Conservation (phyloP, 768 basidiomycete species). For the Postia placenta region DNA sequence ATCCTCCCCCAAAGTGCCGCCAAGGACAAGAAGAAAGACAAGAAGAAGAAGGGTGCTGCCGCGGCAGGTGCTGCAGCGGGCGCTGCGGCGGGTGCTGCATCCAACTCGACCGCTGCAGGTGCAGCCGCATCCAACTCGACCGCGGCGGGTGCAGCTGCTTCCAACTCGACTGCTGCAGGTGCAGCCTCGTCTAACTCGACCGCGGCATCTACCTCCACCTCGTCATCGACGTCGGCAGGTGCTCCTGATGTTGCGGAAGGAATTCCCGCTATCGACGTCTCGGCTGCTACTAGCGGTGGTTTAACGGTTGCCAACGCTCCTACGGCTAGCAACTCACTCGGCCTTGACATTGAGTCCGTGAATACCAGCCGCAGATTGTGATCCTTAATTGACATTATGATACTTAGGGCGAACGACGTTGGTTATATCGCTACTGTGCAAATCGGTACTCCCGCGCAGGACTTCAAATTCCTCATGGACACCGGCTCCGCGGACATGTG, state of each 20-base stretch:
- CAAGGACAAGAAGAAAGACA: slow-evolving; percentile 9
- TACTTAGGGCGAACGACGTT: slow-evolving; percentile 40
- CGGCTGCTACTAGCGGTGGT: slow-evolving; percentile 28
- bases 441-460: slow-evolving; percentile 37
- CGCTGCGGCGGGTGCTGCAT: background rate
- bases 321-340: slow-evolving; percentile 47
- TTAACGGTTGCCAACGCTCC: slow-evolving; percentile 40
- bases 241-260: slow-evolving; percentile 20
- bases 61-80: slow-evolving; percentile 7
- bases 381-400: slow-evolving; percentile 2
- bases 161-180: background rate
- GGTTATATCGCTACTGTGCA: slow-evolving; percentile 43
- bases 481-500: slow-evolving; percentile 42
- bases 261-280: slow-evolving; percentile 29
- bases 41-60: slow-evolving; percentile 2
- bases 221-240: slow-evolving; percentile 10
- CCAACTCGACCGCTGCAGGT: slow-evolving; percentile 1
- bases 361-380: background rate
- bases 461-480: slow-evolving; percentile 41
- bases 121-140: background rate
- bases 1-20: no score
- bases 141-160: slow-evolving; percentile 1
- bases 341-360: slow-evolving; percentile 64
- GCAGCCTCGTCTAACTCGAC: slow-evolving; percentile 6
- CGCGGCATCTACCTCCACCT: slow-evolving; percentile 1